Percentiles rank a stretch among this genome's conserved stretches.
These are phyloP conservation scores for Ploettnerulaceae sp. DNA, from an alignment of 2,329 filamentous ascomycete species.

Conservation along the genomic window DNA sequence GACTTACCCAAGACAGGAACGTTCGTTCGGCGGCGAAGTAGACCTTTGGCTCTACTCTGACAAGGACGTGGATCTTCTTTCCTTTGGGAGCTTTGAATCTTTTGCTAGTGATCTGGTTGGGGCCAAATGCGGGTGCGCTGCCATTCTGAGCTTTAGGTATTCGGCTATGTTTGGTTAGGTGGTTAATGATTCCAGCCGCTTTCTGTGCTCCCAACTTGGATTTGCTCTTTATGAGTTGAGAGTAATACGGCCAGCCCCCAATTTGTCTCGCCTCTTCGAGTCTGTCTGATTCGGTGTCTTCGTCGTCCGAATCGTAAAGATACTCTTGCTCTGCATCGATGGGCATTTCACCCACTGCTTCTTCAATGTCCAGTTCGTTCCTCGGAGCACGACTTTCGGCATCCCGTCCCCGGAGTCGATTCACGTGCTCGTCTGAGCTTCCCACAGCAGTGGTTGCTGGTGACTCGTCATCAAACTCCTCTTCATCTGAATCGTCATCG, in stretches of 20 bases:
- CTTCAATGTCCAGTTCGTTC: constrained; percentile 68
- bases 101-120: constrained; percentile 50
- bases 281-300: constrained; percentile 68
- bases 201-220: constrained; percentile 20
- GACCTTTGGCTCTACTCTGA: constrained; percentile 95
- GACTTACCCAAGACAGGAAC: constrained; percentile 82
- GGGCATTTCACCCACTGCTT: constrained; percentile 63
- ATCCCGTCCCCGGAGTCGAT: constrained; percentile 24
- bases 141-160: constrained; percentile 37
- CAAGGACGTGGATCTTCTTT: constrained; percentile 92
- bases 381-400: constrained; percentile 26
- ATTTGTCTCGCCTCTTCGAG: constrained; percentile 72
- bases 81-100: constrained; percentile 70
- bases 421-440: constrained; percentile 21
- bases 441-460: constrained; percentile 12
- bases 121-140: constrained; percentile 50
- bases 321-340: constrained; percentile 59
- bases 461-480: constrained; percentile 37
- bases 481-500: constrained; percentile 61
- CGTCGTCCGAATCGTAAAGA: constrained; percentile 87
- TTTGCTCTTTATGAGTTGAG: constrained; percentile 47
- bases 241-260: constrained; percentile 72
- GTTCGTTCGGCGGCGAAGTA: constrained; percentile 95
- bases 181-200: constrained; percentile 15
- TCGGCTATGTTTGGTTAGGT: constrained; percentile 14